phyloP scores from a whole-genome alignment of 305 asterid genomes.

The Fraxinus nigra region DNA sequence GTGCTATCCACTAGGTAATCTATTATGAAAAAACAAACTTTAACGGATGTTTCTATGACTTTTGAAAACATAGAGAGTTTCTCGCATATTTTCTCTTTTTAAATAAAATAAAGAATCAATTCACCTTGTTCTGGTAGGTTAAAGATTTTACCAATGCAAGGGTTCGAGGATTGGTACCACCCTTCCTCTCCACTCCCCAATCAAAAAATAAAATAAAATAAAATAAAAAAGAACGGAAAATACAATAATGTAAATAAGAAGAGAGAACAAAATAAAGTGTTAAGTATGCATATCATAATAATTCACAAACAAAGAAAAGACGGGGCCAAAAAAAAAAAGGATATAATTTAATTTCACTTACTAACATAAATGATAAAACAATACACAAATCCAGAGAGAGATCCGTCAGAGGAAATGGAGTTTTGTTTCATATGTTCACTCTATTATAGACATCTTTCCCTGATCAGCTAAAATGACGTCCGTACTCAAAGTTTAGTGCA shows the following conservation, averaged over 20 bases:
- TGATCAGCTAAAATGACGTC: too few species aligned
- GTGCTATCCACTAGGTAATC: too few species aligned
- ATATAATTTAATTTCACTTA: neutral
- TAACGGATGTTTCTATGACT: neutral
- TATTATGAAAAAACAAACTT: neutral
- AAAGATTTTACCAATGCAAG: neutral
- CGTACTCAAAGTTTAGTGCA: neutral
- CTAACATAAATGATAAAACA: neutral
- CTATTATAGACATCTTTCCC: neutral
- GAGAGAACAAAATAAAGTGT: neutral
- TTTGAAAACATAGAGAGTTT: neutral
- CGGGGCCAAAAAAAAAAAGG: neutral
- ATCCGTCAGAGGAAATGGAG: neutral
- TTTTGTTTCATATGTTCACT: neutral
- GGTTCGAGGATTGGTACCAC: neutral
- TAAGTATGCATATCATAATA: neutral
- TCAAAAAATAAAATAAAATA: too few species aligned
- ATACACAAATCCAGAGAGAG: neutral
- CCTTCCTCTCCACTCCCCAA: neutral
- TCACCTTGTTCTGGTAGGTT: neutral
- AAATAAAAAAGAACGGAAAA: neutral
- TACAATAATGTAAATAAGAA: neutral
- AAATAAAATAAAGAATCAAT: too few species aligned
- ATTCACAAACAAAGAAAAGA: neutral
- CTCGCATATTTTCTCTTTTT: too few species aligned